Evolutionary conservation across 2,329 filamentous ascomycete genomes (phyloP).

Genomic region (Fusarium praegraminearum): DNA sequence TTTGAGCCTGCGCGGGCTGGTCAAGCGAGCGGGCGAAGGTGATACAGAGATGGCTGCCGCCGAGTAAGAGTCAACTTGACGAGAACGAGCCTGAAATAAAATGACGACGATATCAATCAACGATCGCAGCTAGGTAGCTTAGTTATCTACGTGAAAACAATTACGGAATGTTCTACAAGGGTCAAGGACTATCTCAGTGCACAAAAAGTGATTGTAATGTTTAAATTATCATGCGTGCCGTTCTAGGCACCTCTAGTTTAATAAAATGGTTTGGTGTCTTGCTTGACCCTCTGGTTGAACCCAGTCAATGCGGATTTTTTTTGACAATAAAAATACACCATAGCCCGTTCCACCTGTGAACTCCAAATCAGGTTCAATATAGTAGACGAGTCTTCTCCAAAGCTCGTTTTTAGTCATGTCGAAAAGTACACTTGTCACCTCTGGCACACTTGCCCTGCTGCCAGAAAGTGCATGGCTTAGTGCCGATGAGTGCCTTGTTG

Average conservation of each 20-base stretch:
- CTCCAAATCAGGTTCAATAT: constrained; percentile 25
- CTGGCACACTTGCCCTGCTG: constrained; percentile 78
- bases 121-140: not conserved
- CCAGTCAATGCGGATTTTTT: constrained; percentile 33
- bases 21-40: constrained; percentile 63
- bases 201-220: constrained; percentile 11
- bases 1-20: constrained; percentile 84
- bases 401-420: constrained; percentile 65
- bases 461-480: constrained; percentile 77
- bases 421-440: constrained; percentile 79
- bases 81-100: not conserved
- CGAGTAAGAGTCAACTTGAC: constrained; percentile 39
- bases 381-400: constrained; percentile 11
- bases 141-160: not conserved
- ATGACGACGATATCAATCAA: not conserved
- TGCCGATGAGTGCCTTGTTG: constrained; percentile 71
- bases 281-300: not conserved
- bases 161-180: not conserved
- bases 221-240: constrained; percentile 22
- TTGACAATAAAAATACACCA: constrained; percentile 46
- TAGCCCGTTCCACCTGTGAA: constrained; percentile 15
- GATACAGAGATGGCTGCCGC: constrained; percentile 56
- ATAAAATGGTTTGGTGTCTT: constrained; percentile 15
- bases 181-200: not conserved
- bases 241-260: constrained; percentile 5